These are phyloP conservation scores for Trichoderma sp. DNA, from an alignment of 2,329 filamentous ascomycete genomes.

Conservation along the genomic window DNA sequence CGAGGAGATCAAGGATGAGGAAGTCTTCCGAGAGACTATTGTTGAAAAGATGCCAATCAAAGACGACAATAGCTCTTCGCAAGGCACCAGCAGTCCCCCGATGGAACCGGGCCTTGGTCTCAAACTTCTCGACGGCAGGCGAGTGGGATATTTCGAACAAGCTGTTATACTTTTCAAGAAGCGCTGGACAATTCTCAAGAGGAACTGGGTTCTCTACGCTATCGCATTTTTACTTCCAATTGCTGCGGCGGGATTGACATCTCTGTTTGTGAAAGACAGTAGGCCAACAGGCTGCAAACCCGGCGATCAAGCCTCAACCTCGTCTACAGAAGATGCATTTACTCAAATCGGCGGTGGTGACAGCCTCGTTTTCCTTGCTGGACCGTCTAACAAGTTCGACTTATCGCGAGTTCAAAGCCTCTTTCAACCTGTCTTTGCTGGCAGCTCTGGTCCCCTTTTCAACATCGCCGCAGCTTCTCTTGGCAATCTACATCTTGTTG, in stretches of 20 bases:
- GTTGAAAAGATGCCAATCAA: constrained; percentile 35
- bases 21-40: constrained; percentile 34
- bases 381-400: constrained; percentile 46
- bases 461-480: constrained; percentile 29
- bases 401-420: constrained; percentile 38
- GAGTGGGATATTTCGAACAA: constrained; percentile 72
- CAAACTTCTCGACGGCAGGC: constrained; percentile 68
- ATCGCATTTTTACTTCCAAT: constrained; percentile 79
- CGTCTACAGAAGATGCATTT: constrained; percentile 45
- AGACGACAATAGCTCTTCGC: constrained; percentile 33
- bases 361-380: constrained; percentile 38
- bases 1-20: constrained; percentile 71
- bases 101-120: constrained; percentile 44
- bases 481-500: constrained; percentile 55
- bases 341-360: constrained; percentile 40
- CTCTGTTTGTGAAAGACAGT: constrained; percentile 70
- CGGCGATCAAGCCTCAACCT: constrained; percentile 50
- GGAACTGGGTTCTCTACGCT: constrained; percentile 76
- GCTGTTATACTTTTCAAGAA: constrained; percentile 76
- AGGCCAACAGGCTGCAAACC: constrained; percentile 57
- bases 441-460: constrained; percentile 31
- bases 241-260: constrained; percentile 76
- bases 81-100: constrained; percentile 30
- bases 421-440: constrained; percentile 48
- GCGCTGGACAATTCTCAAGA: constrained; percentile 73